phyloP scores from a whole-genome alignment of 768 basidiomycete species.

The Russula emetica region DNA sequence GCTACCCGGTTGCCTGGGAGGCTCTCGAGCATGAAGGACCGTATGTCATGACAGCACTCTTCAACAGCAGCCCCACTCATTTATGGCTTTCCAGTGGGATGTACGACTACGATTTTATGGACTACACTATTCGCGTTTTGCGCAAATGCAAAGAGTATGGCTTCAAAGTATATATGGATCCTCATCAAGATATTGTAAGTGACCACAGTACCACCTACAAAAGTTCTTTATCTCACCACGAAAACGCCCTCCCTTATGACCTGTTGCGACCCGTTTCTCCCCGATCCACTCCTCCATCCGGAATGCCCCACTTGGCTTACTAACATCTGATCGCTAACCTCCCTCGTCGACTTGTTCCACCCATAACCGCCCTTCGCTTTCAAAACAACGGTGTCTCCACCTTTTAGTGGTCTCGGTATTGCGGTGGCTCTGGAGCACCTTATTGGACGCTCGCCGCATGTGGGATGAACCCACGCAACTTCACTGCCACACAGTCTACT shows the following conservation, averaged over 20 bases:
- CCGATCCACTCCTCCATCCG: neutral
- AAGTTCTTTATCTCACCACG: slow-evolving; percentile 1
- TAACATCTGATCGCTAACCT: neutral
- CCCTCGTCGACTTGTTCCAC: neutral
- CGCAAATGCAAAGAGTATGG: slow-evolving; percentile 89
- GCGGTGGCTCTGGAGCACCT: slow-evolving; percentile 91
- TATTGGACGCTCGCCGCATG: slow-evolving; percentile 91
- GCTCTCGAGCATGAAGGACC: slow-evolving; percentile 90
- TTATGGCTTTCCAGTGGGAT: slow-evolving; percentile 54
- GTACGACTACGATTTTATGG: slow-evolving; percentile 89
- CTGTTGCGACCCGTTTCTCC: neutral
- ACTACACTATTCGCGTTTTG: slow-evolving; percentile 84
- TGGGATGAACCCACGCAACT: slow-evolving; percentile 80
- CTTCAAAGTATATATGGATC: slow-evolving; percentile 89
- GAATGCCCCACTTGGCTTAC: neutral
- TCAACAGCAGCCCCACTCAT: neutral
- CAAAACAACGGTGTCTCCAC: neutral
- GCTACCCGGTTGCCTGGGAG: slow-evolving; percentile 92
- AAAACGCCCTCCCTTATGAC: neutral
- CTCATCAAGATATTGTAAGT: slow-evolving; percentile 92
- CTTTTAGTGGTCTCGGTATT: slow-evolving; percentile 89
- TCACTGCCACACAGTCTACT: slow-evolving; percentile 81
- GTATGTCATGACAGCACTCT: slow-evolving; percentile 49
- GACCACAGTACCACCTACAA: neutral
- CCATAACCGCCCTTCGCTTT: neutral